Percentiles rank a stretch among this genome's conserved stretches.
These are phyloP conservation scores for Leccinum variicolor DNA, from an alignment of 768 basidiomycete genomes.

Conservation along the genomic window DNA sequence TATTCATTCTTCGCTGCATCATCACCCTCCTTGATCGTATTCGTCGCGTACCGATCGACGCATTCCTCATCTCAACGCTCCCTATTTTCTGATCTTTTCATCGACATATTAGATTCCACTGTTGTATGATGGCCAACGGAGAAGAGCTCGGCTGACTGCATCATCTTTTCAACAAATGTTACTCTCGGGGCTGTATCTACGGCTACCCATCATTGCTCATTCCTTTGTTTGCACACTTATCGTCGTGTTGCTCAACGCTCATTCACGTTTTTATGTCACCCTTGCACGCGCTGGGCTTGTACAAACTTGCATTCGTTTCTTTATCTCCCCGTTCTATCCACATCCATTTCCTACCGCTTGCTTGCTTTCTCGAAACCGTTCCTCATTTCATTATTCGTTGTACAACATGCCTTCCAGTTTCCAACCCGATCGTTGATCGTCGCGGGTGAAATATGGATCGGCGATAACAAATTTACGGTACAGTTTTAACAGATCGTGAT, in stretches of 20 bases:
- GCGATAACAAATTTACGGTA: conserved; percentile 20
- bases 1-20: not conserved
- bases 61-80: conserved; percentile 1
- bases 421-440: conserved; percentile 13
- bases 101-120: not conserved
- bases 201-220: conserved; percentile 3
- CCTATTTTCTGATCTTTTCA: not conserved
- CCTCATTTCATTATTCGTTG: conserved; percentile 13
- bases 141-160: not conserved
- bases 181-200: not conserved
- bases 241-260: not conserved
- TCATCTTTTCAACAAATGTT: not conserved
- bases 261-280: not conserved
- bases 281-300: conserved; percentile 6
- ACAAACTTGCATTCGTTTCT: not conserved
- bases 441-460: not conserved
- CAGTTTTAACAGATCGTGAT: conserved; percentile 4
- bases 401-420: conserved; percentile 6
- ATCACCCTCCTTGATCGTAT: conserved; percentile 6
- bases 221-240: not conserved
- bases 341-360: not conserved
- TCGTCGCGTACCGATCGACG: not conserved
- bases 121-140: not conserved
- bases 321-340: not conserved
- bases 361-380: not conserved